These are phyloP conservation scores for Licmophora abbreviata DNA, from an alignment of 108 stramenopile species.

Conservation along the genomic window DNA sequence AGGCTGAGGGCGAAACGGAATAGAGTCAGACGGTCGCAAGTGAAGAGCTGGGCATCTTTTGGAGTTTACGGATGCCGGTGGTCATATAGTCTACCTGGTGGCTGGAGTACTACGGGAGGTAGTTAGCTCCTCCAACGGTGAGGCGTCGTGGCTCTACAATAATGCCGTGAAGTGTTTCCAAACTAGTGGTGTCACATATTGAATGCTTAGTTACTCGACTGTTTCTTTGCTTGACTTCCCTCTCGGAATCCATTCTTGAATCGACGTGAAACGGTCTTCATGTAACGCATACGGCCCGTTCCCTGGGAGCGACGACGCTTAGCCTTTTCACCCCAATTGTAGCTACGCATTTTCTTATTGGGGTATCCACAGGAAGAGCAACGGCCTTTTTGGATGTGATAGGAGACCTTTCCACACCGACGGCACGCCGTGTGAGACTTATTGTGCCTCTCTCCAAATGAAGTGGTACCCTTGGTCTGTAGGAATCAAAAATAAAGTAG, in stretches of 20 bases:
- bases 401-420: constrained; percentile 97
- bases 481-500: too few species aligned
- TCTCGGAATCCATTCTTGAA: constrained; percentile 99
- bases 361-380: constrained; percentile 99
- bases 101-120: too few species aligned
- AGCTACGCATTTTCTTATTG: constrained; percentile 92
- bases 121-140: too few species aligned
- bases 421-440: constrained; percentile 99
- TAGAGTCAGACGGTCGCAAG: too few species aligned
- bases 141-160: too few species aligned
- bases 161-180: too few species aligned
- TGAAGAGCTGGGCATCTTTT: too few species aligned
- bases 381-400: constrained; percentile 99
- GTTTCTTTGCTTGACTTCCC: constrained; percentile 93
- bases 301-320: constrained; percentile 95
- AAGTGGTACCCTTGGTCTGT: constrained; percentile 99
- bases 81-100: too few species aligned
- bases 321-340: constrained; percentile 97
- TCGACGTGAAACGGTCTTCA: constrained; percentile 95
- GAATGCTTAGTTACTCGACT: too few species aligned
- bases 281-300: constrained; percentile 98
- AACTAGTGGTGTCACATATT: too few species aligned
- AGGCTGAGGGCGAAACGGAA: too few species aligned
- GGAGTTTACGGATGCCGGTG: too few species aligned
- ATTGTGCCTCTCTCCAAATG: constrained; percentile 99